Base-by-base conservation (phyloP, 2,329 filamentous ascomycete genomes). In the Penicillium sp. region DNA sequence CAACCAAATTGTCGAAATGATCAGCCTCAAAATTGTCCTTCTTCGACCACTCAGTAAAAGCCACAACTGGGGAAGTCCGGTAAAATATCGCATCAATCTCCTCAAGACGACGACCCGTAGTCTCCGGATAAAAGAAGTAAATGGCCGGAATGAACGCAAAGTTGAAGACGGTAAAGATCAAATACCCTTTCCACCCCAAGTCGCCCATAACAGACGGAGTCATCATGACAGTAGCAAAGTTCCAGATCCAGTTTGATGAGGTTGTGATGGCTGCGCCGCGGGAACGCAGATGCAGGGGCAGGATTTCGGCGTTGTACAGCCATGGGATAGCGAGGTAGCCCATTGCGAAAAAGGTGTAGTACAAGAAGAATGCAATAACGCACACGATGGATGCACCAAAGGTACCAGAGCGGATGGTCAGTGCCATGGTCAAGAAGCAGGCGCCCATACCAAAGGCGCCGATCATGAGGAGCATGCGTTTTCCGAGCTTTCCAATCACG, bases 11-110 rank as follows among this genome's bases (percentile, higher is more conserved):
- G 20, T 61, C 60, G 14, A 60, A 26, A 24, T 61, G 57, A 46
- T 47, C 51, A 18, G 59, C 52, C 24, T 59, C 57, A 26, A 55
- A 55, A 43, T 49, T 28, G 6, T 46, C 59, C 24, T 52, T 58
- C 14, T 40, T 57, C 18, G 56, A 46, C 53, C 54, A 61, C 43
- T 59, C 51, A 4, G 57, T 59, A 23, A 54, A 54, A 24, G 20
- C 57, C 47, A 24, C 57, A 47, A 54, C 55, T 18, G 47, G 24
- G 43, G 21, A 55, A 23, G 42, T 59, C 51, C 63, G 60, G 28
- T 59, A 50, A 42, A 64, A 64, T 23, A 65, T 61, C 12, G 59
- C 58, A 55, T 66, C 64, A 42, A 64, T 60, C 42, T 65, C 64
- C 52, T 66, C 61, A 11, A 66, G 57, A 3, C 57, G 58, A 2